Evolutionary conservation across 305 asterid genomes (phyloP), one percentile per base, ranked within the genome.

Genomic region (Ilex paraguariensis): DNA sequence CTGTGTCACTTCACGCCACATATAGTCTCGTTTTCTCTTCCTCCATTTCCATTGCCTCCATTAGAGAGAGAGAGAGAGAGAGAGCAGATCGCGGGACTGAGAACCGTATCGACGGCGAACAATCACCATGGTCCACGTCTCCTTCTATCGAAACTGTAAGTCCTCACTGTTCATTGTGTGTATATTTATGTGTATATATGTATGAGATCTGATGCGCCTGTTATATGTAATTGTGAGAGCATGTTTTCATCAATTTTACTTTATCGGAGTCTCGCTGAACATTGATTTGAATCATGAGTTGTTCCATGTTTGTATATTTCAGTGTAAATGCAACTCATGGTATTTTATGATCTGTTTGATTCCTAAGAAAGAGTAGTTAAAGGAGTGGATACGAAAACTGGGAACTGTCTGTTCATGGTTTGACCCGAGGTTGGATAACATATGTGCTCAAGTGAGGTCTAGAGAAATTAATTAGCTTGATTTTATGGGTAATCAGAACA

Each of bases 111-210:
- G 60, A 15, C 59, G 72, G 62, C 70, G 62, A 71, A 59, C 36
- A 42, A 49, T 40, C 65, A 73, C 36, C 46, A 81, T 81, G 86
- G 83, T 81, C 58, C 86, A 81, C 81, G 83, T 78, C 42, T 66
- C 75, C 0, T 67, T 75, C 61, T 75, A 75, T 56, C 83, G 83
- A 64, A 81, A 77, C 72, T 77, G 83, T 81, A 75, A 72, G 86
- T 10, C 6, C 12, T 32, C 46, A 0, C 28, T 45, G 10, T 21
- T 14, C 10, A 8, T 36, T 66, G 48, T 10, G 33, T 45, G 0
- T 21, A 21, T 21, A 21, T 21, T 0, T 21, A 21, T 45, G 0
- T 21, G 1, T 21, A 21, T 21, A 1, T 21, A 21, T 21, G 1
- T 21, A 44, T 44, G 8, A 7, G 49, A 44, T 44, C 49, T 44